Evolutionary conservation across 164 flowering plant genomes (phyloP), one percentile per base, ranked within the genome.

Genomic region (Vitis amurensis): DNA sequence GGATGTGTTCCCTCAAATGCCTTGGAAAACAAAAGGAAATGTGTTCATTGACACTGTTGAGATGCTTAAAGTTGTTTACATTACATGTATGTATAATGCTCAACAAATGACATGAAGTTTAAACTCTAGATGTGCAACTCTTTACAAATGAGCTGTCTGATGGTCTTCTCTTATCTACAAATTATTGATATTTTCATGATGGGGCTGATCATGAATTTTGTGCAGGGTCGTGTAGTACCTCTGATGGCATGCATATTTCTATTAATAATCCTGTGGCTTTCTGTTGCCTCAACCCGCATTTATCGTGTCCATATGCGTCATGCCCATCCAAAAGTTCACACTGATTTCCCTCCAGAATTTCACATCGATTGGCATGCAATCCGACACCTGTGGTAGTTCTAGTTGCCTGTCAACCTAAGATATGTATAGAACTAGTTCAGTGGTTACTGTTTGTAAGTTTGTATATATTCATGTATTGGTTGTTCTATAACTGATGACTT

Each of bases 331-430:
- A 59, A 74, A 31, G 16, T 3, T 31, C 56, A 47, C 11, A 61
- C 73, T 7, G 50, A 76, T 9, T 85, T 11, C 8, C 11, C 27
- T 23, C 9, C 74, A 50, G 53, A 74, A 30, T 23, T 8, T 52
- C 66, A 65, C 13, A 69, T 82, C 4, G 68, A 80, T 37, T 89
- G 90, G 90, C 83, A 68, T 69, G 27, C 70, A 37, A 84, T 84
- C 52, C 74, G 88, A 11, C 88, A 84, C 71, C 8, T 89, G 67
- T 89, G 91, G 91, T 68, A 27, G 16, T 84, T 48, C 31, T 74
- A 50, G 67, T 37, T 6, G 44, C 44, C 44, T 6, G 44, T 37
- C 44, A 37, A 37, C 44, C 44, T 37, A 37, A 3, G 44, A 6
- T 6, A 37, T 37, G 6, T 37, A 37, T 37, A 37, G 5, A 37